Conservation (phyloP, 2,329 filamentous ascomycete species). For the Scedosporium minutisporum region DNA sequence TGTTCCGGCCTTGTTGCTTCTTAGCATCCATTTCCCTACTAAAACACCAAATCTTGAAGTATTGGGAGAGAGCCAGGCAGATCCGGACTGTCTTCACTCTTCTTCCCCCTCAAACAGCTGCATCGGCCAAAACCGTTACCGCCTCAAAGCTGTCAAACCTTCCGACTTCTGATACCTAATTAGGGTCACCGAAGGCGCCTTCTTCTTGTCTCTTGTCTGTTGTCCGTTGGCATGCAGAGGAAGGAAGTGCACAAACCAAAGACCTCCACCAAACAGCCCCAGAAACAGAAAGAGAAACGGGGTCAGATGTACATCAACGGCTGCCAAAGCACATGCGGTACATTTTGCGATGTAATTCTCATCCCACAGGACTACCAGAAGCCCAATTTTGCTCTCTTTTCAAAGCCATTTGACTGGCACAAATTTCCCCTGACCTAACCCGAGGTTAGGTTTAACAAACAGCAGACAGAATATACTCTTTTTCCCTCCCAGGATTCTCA, state of each 20-base stretch:
- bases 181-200: not conserved
- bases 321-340: not conserved
- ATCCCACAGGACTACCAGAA: not conserved
- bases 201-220: not conserved
- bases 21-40: not conserved
- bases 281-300: not conserved
- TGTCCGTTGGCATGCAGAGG: not conserved
- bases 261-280: not conserved
- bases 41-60: not conserved
- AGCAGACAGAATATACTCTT: not conserved
- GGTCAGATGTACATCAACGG: not conserved
- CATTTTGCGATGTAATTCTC: not conserved
- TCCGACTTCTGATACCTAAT: not conserved
- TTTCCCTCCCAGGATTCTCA: not conserved
- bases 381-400: not conserved
- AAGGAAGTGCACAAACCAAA: not conserved
- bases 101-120: not conserved
- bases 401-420: not conserved
- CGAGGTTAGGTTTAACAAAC: not conserved
- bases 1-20: not conserved
- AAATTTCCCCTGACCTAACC: not conserved
- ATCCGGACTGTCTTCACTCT: not conserved
- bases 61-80: not conserved
- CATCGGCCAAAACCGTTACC: no score
- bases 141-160: no score